Base-by-base conservation (phyloP, 1,284 basidiomycete species). In the Tetrapyrgos nigripes region DNA sequence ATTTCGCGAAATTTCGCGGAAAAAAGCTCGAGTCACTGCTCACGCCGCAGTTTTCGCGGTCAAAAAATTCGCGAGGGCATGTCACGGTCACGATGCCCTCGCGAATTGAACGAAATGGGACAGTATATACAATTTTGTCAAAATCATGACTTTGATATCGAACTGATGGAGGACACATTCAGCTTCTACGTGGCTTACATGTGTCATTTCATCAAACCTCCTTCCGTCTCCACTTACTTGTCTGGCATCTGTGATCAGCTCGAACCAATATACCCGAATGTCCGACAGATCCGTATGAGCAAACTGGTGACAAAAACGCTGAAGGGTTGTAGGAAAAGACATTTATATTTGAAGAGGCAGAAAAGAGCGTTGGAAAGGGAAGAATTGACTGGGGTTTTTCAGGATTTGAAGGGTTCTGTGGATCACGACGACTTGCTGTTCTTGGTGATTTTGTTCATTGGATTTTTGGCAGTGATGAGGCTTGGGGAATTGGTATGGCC, bases 91-190 rank as follows among this genome's bases (percentile, higher is more conserved):
- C n/a, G n/a, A n/a, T n/a, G n/a, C n/a, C n/a, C n/a, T n/a, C n/a
- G n/a, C n/a, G n/a, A n/a, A n/a, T n/a, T n/a, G n/a, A n/a, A n/a
- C n/a, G n/a, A n/a, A n/a, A n/a, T n/a, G n/a, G n/a, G n/a, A n/a
- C n/a, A n/a, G n/a, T n/a, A 72, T 37, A 19, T 71, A 24, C 54
- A 57, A 2, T 76, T 76, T 50, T 72, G 68, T 37, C 8, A 63
- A 0, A 1, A 64, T 0, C 77, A 80, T 52, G n/a, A 68, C 6
- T 64, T 78, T 3, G 62, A 72, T 1, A 17, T 70, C 1, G 58
- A 72, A 0, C 78, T 77, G 0, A 71, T 73, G 0, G 19, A 56
- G 4, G 66, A 75, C 29, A 74, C 70, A 0, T 49, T 76, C 0
- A 65, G 59, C 8, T 64, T 71, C n/a, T 73, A 43, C 35, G 45